Evolutionary conservation across 306 rosid species (phyloP), one percentile per base, ranked within the genome.

Genomic region (Hylodesmum podocarpum): DNA sequence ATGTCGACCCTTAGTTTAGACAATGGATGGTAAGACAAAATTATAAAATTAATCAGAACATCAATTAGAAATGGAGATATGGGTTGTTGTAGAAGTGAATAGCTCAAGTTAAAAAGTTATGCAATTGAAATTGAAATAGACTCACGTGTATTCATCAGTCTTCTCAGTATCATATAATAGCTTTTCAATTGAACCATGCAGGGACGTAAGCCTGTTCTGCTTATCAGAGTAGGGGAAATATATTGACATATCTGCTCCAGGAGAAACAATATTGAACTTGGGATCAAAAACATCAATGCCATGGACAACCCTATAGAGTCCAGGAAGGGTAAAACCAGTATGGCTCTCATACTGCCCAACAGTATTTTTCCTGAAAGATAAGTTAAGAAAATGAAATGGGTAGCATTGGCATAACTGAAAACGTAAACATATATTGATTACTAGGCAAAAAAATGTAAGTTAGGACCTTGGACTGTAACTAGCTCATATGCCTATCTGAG

Each of bases 281-380:
- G 98, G 97, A 84, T 95, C 99, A 80, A 95, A 92, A 74, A 92
- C 97, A 88, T 95, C 86, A 83, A 95, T 89, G 61, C 99, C 99
- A 46, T 95, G 97, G 72, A 95, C 97, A 70, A 95, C 99, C 81
- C 96, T 88, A 27, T 92, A 95, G 11, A 89, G 90, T 65, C 96
- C 94, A 13, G 97, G 97, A 81, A 95, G 97, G 70, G 97, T 95
- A 81, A 92, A 95, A 47, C 91, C 84, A 50, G 84, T 36, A 85
- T 92, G 98, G 87, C 96, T 95, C 90, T 95, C 97, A 71, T 92
- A 95, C 82, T 95, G 97, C 50, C 97, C 99, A 62, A 95, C 87
- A 16, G 97, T 95, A 80, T 90, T 89, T 75, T 86, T 92, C 86
- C 99, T 92, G 91, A 79, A 88, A 80, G 44, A 76, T 33, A 37